Conservation (phyloP, 345 rosid species). For the Rhodomyrtus tomentosa region DNA sequence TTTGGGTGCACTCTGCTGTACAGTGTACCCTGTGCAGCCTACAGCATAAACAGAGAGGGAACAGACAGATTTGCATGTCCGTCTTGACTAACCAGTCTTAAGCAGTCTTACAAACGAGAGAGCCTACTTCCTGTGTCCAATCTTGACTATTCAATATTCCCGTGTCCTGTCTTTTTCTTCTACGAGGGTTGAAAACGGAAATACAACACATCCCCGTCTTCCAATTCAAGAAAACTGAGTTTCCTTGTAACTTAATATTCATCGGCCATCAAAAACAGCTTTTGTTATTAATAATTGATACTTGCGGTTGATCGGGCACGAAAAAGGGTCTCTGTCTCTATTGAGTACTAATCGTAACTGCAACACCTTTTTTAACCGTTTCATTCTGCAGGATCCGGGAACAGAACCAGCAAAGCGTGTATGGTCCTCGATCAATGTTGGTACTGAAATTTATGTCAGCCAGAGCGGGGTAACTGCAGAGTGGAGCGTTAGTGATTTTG, state of each 20-base stretch:
- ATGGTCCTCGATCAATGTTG: conserved; percentile 37
- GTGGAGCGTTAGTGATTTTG: conserved; percentile 39
- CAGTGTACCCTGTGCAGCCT: background rate
- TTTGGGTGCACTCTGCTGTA: background rate
- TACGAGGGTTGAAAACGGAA: background rate
- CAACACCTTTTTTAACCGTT: background rate
- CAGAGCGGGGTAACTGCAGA: conserved; percentile 24
- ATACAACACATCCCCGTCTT: background rate
- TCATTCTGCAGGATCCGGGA: conserved; percentile 29
- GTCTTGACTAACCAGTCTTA: background rate
- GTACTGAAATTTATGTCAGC: conserved; percentile 41
- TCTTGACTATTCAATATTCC: background rate
- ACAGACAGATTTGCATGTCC: background rate
- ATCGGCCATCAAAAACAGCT: background rate
- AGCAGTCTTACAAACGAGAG: background rate
- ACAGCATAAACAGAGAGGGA: background rate
- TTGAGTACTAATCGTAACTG: background rate
- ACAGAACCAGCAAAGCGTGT: conserved; percentile 28
- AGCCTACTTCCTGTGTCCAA: background rate
- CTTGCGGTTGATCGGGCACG: background rate
- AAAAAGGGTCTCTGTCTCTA: background rate
- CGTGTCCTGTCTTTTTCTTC: background rate
- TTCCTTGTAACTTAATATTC: background rate
- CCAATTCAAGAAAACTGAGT: background rate
- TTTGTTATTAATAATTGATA: background rate